Evolutionary conservation across 768 basidiomycete species (phyloP).

Genomic region (Holtermannia corniformis): DNA sequence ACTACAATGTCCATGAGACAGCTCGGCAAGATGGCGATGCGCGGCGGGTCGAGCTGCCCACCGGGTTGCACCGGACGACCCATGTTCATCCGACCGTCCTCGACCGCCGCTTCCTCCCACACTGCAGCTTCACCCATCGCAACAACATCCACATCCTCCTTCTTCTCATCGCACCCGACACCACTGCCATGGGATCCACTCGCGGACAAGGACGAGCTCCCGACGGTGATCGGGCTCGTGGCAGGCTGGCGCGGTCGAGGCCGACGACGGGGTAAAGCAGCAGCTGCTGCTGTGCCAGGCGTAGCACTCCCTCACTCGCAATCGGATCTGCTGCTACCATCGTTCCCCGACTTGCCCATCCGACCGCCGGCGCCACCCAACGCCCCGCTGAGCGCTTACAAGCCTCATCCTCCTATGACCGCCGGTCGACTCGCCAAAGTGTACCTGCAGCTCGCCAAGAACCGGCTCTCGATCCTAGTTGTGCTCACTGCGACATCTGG

Average conservation of each 20-base stretch:
- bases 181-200: not conserved
- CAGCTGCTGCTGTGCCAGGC: not conserved
- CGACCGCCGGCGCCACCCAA: constrained; percentile 15
- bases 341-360: constrained; percentile 20
- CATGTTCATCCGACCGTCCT: no score
- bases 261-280: not conserved
- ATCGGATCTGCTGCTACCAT: constrained; percentile 3
- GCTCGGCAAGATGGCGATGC: not conserved
- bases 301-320: no score
- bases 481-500: constrained; percentile 84
- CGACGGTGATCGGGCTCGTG: not conserved
- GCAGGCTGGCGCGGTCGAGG: not conserved
- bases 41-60: not conserved
- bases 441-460: constrained; percentile 75
- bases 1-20: not conserved
- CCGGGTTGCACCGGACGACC: not conserved
- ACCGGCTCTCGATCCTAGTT: constrained; percentile 70
- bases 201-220: not conserved
- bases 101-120: not conserved
- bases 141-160: not conserved
- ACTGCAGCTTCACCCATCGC: no score
- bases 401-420: constrained; percentile 35
- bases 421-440: constrained; percentile 50
- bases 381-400: constrained; percentile 26
- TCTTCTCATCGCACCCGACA: not conserved